phyloP scores from a whole-genome alignment of 2,329 filamentous ascomycete genomes.

The Fusarium sp. region DNA sequence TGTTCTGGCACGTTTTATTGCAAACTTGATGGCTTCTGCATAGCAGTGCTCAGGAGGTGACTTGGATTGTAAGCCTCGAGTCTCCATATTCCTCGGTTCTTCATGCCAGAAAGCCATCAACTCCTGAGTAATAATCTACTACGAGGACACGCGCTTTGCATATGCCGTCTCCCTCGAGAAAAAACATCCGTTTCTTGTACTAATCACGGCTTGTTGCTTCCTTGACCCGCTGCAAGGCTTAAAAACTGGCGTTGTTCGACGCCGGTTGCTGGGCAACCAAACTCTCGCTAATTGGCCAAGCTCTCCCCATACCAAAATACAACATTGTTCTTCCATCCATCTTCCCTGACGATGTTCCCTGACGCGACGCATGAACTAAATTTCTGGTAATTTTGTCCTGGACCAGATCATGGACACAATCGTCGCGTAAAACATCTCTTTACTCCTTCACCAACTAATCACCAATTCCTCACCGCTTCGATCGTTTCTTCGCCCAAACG shows the following conservation, averaged over 20 bases:
- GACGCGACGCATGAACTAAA: constrained; percentile 53
- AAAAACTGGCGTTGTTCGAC: not conserved
- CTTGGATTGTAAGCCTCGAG: not conserved
- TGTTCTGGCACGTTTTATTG: not conserved
- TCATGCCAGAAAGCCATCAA: not conserved
- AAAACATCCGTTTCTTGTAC: not conserved
- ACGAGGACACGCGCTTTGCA: not conserved
- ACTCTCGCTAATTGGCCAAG: constrained; percentile 47
- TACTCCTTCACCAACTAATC: constrained; percentile 32
- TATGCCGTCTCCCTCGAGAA: not conserved
- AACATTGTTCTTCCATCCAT: constrained; percentile 32
- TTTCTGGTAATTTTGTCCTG: constrained; percentile 48
- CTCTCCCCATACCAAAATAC: constrained; percentile 45
- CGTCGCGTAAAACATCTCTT: constrained; percentile 56
- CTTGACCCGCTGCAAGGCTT: constrained; percentile 11
- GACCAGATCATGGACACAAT: constrained; percentile 53
- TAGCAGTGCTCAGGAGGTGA: not conserved
- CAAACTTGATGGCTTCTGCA: not conserved
- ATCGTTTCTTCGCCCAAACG: constrained; percentile 27
- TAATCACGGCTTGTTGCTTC: not conserved
- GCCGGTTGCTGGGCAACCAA: constrained; percentile 50
- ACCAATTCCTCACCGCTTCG: constrained; percentile 33
- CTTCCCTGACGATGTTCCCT: constrained; percentile 36
- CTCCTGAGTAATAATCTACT: not conserved
- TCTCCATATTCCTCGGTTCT: not conserved